Percentiles rank a stretch among this genome's conserved stretches.
Conservation (phyloP, 2,329 filamentous ascomycete species). For the Phialocephala sp. region DNA sequence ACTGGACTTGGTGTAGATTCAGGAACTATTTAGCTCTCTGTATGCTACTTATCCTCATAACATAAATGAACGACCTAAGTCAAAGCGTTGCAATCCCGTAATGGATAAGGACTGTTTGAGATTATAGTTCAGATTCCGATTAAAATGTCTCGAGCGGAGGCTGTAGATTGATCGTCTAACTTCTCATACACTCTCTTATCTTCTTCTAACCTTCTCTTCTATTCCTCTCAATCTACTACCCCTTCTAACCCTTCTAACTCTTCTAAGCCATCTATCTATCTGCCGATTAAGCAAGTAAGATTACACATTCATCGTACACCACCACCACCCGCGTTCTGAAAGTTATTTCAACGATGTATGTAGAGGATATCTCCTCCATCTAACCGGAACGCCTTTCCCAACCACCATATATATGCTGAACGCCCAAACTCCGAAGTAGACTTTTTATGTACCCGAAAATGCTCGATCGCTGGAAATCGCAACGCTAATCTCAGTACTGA, state of each 20-base stretch:
- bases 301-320: constrained; percentile 19
- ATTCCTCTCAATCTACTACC: background rate
- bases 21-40: too few relatives aligned
- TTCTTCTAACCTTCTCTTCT: background rate
- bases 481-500: constrained; percentile 15
- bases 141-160: constrained; percentile 1
- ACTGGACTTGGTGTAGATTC: too few relatives aligned
- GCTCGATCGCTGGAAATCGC: constrained; percentile 12
- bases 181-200: background rate
- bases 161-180: constrained; percentile 7
- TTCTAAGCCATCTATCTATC: background rate
- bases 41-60: too few relatives aligned
- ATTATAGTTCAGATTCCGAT: too few relatives aligned
- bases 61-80: too few relatives aligned
- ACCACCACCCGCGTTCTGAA: background rate
- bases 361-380: constrained; percentile 1
- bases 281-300: constrained; percentile 20
- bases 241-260: background rate
- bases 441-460: constrained; percentile 17
- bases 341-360: background rate
- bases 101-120: too few relatives aligned
- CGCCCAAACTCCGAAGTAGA: constrained; percentile 13
- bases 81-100: too few relatives aligned
- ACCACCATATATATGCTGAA: background rate
- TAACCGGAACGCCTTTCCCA: constrained; percentile 8